phyloP scores from a whole-genome alignment of 306 rosid genomes.

The Prunus campanulata region DNA sequence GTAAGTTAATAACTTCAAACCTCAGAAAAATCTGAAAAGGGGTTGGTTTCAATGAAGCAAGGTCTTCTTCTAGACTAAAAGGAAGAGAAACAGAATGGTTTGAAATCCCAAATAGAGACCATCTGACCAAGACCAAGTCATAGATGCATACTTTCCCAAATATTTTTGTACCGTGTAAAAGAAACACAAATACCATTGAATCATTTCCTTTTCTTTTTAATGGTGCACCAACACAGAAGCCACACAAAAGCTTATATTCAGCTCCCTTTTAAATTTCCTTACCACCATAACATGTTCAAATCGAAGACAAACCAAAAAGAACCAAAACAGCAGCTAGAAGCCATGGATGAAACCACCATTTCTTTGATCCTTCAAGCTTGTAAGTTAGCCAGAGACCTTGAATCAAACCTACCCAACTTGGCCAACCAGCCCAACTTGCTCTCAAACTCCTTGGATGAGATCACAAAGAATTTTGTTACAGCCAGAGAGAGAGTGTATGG shows the following conservation, averaged over 20 bases:
- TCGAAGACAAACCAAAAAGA: slow-evolving; percentile 17
- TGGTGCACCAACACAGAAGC: slow-evolving; percentile 5
- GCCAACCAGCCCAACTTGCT: slow-evolving; percentile 31
- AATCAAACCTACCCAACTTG: slow-evolving; percentile 34
- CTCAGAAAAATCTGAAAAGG: slow-evolving; percentile 26
- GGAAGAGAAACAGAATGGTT: not conserved
- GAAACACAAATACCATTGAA: slow-evolving; percentile 14
- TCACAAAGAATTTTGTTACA: slow-evolving; percentile 21
- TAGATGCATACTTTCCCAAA: not conserved
- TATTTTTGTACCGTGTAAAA: slow-evolving; percentile 37
- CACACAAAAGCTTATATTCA: not conserved
- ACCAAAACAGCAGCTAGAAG: not conserved
- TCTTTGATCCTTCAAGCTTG: slow-evolving; percentile 41
- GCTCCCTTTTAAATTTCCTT: slow-evolving; percentile 12
- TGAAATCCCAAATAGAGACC: slow-evolving; percentile 48
- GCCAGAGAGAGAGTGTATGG: slow-evolving; percentile 27
- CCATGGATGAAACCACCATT: slow-evolving; percentile 41
- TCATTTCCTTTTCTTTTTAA: not conserved
- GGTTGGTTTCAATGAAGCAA: slow-evolving; percentile 41
- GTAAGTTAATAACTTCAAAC: slow-evolving; percentile 30
- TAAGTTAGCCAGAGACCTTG: slow-evolving; percentile 37
- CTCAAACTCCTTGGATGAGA: slow-evolving; percentile 38
- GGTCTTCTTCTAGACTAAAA: slow-evolving; percentile 43
- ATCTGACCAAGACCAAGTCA: slow-evolving; percentile 49
- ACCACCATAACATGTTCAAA: slow-evolving; percentile 7